These are phyloP conservation scores for Sugiyamaella smithiae DNA, from an alignment of 805 yeast species.

Conservation along the genomic window DNA sequence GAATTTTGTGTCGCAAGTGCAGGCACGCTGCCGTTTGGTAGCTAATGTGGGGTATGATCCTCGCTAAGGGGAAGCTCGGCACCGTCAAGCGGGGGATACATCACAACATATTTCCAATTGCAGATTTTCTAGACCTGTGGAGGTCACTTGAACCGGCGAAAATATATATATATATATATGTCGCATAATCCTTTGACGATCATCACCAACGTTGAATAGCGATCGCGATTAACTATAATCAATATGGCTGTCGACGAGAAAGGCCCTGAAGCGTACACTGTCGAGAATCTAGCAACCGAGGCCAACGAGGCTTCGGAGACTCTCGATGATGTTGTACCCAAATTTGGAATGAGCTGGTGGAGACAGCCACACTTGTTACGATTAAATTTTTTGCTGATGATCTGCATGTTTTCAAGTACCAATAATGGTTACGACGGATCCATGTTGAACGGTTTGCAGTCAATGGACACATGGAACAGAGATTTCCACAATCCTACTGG, in stretches of 20 bases:
- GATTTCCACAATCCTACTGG: conserved; percentile 16
- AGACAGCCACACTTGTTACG: conserved; percentile 11
- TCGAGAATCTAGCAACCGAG: not conserved
- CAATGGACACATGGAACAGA: conserved; percentile 24
- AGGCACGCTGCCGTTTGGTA: not conserved
- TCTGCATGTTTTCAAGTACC: conserved; percentile 13
- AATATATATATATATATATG: no score
- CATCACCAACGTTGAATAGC: no score
- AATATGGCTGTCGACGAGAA: no score
- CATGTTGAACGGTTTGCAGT: conserved; percentile 18
- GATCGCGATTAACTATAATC: no score
- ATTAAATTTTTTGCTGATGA: conserved; percentile 10
- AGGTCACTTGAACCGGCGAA: no score
- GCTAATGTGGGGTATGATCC: not conserved
- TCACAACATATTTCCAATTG: no score
- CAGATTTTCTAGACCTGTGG: no score
- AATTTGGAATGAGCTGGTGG: conserved; percentile 15
- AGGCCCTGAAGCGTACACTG: not conserved
- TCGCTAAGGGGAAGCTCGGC: conserved; percentile 1
- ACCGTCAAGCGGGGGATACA: not conserved
- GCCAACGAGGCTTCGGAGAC: conserved; percentile 3
- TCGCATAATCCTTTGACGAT: no score
- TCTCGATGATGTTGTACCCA: conserved; percentile 12
- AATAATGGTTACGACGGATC: conserved; percentile 16
- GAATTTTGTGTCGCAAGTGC: no score